Evolutionary conservation across 306 rosid genomes (phyloP), one percentile per base, ranked within the genome.

Genomic region (Sophora flavescens): DNA sequence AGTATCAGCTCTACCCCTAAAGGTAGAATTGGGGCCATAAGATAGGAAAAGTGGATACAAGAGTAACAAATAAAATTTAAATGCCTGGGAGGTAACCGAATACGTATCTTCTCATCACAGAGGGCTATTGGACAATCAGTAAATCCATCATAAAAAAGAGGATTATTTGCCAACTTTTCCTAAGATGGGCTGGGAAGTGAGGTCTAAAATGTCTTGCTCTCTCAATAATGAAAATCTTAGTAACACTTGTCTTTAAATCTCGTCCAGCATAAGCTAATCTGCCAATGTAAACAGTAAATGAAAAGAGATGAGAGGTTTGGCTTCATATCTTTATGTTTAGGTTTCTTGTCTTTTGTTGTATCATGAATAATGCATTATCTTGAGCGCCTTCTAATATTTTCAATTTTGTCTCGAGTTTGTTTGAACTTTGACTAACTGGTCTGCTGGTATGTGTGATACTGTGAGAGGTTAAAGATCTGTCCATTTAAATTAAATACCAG

Each of bases 251-350:
- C 22, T 22, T 22, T 22, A 54, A 32, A 44, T 53, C 41, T 51
- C 17, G 35, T 42, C 35, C 32, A 41, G 67, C 68, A 41, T 79
- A 50, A 62, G 8, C 56, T 70, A 32, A 63, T 47, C 14, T 52
- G 8, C 51, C 57, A 51, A 72, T 12, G 48, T 35, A 68, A 72
- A 41, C 67, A 53, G 8, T 18, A 26, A 54, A 65, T 63, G 38
- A 80, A 54, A 54, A 65, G 62, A 45, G 35, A 73, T 72, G 63
- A 74, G 75, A 44, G 47, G 45, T 48, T 62, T 58, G 50, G 56
- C 56, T 48, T 65, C 22, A 18, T 72, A 45, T 64, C 18, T 48
- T 68, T 60, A 50, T 54, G 70, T 48, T 36, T 54, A 28, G 62
- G 57, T 52, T 51, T 78, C 30, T 72, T 56, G 5, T 39, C 8